Evolutionary conservation across 225 moss, liverwort and hornwort genomes (phyloP).

Genomic region (Pseudisothecium myosuroides): DNA sequence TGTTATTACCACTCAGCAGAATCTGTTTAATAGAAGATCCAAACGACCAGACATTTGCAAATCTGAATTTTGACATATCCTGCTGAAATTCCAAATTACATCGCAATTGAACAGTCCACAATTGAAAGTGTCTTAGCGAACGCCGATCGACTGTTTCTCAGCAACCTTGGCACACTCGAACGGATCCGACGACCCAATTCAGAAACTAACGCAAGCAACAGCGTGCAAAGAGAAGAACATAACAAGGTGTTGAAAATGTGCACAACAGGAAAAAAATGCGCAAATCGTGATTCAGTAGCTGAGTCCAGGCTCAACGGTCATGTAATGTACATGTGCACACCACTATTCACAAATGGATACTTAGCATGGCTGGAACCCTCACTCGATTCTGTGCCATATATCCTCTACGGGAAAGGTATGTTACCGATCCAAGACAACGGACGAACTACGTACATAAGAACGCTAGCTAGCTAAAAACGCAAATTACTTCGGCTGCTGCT

Average conservation of each 20-base stretch:
- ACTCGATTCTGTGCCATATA: no score
- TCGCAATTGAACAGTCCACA: not conserved
- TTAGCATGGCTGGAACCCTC: not conserved
- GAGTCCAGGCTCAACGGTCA: rapidly evolving
- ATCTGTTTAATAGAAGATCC: not conserved
- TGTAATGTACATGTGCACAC: not conserved
- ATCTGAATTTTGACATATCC: rapidly evolving
- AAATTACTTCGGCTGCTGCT: not conserved
- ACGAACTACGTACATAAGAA: no score
- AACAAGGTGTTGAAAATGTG: rapidly evolving
- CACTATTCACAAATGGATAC: not conserved
- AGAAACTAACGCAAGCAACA: rapidly evolving
- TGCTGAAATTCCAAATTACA: not conserved
- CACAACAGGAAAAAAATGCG: no score
- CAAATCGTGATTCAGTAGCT: not conserved
- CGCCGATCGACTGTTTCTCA: not conserved
- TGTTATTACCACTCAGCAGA: no score
- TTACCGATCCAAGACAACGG: rapidly evolving
- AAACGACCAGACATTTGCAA: rapidly evolving
- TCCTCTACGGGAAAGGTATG: rapidly evolving
- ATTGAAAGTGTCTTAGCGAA: rapidly evolving
- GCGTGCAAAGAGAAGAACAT: rapidly evolving
- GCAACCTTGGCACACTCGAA: not conserved
- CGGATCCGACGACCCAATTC: rapidly evolving
- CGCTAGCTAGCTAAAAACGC: no score